Percentiles rank a stretch among this genome's conserved stretches.
phyloP scores from a whole-genome alignment of 768 basidiomycete genomes.

The Mycena metata region DNA sequence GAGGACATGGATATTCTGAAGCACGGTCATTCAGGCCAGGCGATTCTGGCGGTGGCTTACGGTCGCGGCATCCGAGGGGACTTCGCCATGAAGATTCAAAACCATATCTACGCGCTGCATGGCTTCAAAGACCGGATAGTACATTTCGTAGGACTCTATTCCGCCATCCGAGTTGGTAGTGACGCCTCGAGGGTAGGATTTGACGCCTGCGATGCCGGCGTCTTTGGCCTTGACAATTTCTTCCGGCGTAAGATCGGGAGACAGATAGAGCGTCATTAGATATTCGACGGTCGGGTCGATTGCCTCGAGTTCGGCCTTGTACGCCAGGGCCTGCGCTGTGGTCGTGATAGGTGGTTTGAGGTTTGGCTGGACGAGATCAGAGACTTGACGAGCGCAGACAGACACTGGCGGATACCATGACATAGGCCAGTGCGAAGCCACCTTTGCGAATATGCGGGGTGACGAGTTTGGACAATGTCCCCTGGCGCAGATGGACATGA shows the following conservation, averaged over 20 bases:
- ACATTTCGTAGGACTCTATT: conserved; percentile 94
- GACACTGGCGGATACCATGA: conserved; percentile 77
- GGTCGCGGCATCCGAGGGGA: conserved; percentile 79
- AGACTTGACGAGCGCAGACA: not conserved
- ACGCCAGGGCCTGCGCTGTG: conserved; percentile 83
- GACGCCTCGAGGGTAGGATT: conserved; percentile 97
- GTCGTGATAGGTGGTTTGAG: conserved; percentile 89
- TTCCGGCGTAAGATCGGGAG: conserved; percentile 88
- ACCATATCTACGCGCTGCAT: conserved; percentile 97
- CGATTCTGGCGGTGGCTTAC: conserved; percentile 50
- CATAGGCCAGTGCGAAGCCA: conserved; percentile 93
- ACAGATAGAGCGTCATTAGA: conserved; percentile 97
- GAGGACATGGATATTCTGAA: conserved; percentile 88
- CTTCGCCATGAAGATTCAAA: conserved; percentile 96
- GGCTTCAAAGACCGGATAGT: conserved; percentile 92
- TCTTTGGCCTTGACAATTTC: conserved; percentile 90
- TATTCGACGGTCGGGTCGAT: conserved; percentile 87
- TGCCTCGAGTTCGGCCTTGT: conserved; percentile 78
- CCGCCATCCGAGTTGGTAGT: conserved; percentile 98
- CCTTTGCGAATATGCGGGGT: conserved; percentile 91
- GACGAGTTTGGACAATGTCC: conserved; percentile 83
- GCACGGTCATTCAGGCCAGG: conserved; percentile 14
- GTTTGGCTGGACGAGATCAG: conserved; percentile 77
- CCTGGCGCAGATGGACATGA: conserved; percentile 97
- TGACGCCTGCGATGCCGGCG: conserved; percentile 91